Evolutionary conservation across 805 yeast genomes (phyloP), one percentile per base, ranked within the genome.

Genomic region (Saccharomycopsis schoenii): DNA sequence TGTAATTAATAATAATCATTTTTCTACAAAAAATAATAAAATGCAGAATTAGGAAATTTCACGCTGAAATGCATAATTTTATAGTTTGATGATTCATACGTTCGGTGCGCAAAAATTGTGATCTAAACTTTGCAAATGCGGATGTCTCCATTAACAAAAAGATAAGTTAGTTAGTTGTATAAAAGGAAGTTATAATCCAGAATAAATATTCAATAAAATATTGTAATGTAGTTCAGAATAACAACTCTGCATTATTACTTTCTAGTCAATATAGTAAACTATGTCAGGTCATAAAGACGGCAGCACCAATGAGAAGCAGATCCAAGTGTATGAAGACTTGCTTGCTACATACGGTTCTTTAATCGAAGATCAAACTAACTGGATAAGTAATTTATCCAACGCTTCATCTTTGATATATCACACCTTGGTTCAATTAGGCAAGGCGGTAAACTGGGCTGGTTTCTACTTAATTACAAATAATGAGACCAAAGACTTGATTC

Each of bases 321-420:
- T 89, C 4, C 58, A 88, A 1, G 79, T 76, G 56, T 47, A 47
- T 14, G 52, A 47, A 47, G 25, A 47, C 34, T 24, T 47, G n/a
- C 52, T 47, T 81, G 29, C 52, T 10, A 47, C 90, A 0, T 88
- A 88, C 66, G 76, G 77, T 55, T 91, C 93, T 0, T 75, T 93
- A 15, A 73, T 84, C 1, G 75, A 69, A 0, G 89, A 77, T 9
- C 88, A 86, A 62, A 69, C 74, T 39, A 88, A 89, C 73, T 92
- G 97, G 97, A 92, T 93, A 2, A 84, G 96, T 64, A 93, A 94
- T 69, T 73, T 91, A 40, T 82, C 97, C 34, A 93, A 93, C 68
- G 86, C 93, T 43, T 80, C 97, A 6, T 88, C 97, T 4, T 76
- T 93, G 61, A 66, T 94, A 57, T 93, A 89, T 72, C 85, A 81